These are phyloP conservation scores for Camellia oleifera DNA, from an alignment of 179 eudicot genomes.

Conservation along the genomic window DNA sequence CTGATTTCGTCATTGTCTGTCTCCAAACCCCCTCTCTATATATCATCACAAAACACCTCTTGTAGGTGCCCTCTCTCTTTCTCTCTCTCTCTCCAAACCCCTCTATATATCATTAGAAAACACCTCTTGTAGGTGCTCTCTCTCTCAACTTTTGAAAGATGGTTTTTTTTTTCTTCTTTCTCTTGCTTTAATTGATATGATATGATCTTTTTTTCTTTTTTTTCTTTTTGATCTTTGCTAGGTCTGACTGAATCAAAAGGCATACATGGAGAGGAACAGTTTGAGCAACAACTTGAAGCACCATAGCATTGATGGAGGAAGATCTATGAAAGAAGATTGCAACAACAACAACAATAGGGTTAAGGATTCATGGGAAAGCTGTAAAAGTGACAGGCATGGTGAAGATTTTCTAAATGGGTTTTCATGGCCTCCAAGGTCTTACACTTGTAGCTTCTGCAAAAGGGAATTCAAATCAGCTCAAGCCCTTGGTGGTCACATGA, in stretches of 20 bases:
- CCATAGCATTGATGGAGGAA: neutral
- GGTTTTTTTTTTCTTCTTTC: neutral
- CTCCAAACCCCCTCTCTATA: constrained; percentile 2
- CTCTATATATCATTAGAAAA: too few species aligned
- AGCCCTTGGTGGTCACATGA: constrained; percentile 96
- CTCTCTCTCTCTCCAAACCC: constrained; percentile 4
- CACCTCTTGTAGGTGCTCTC: neutral
- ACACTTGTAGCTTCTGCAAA: constrained; percentile 76
- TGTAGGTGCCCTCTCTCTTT: neutral
- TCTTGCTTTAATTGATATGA: constrained; percentile 1
- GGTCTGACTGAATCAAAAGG: constrained; percentile 13
- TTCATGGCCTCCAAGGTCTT: constrained; percentile 77
- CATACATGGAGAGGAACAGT: constrained; percentile 22
- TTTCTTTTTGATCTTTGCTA: constrained; percentile 16
- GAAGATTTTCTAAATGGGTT: constrained; percentile 31
- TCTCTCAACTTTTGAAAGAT: neutral
- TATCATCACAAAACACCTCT: constrained; percentile 2
- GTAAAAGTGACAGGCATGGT: neutral
- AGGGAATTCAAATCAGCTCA: constrained; percentile 95
- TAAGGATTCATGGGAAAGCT: neutral
- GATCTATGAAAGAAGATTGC: neutral
- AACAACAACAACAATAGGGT: constrained; percentile 10
- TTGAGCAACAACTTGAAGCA: neutral
- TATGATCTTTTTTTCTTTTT: constrained; percentile 5
- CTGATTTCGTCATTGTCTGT: neutral